phyloP scores from a whole-genome alignment of 1,284 basidiomycete genomes.

The Leccinum subrobustum region DNA sequence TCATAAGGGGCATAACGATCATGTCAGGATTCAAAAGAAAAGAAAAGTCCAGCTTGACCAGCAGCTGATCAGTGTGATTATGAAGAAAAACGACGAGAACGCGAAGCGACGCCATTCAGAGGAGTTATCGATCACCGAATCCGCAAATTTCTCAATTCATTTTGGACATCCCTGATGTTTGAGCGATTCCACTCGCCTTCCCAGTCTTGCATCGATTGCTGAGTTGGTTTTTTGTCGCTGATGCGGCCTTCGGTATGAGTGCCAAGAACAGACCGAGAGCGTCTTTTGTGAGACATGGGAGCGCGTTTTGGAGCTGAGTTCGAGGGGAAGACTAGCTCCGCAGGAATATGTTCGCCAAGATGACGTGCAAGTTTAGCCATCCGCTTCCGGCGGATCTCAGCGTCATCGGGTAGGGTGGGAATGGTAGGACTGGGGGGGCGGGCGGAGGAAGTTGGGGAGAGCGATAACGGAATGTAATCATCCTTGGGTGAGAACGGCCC shows the following conservation, averaged over 20 bases:
- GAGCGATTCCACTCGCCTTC: slow-evolving; percentile 35
- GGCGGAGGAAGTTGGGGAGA: slow-evolving; percentile 17
- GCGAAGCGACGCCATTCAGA: not conserved
- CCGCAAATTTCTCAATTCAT: slow-evolving; percentile 27
- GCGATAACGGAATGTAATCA: not conserved
- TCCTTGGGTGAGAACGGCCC: slow-evolving; percentile 14
- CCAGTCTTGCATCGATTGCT: slow-evolving; percentile 21
- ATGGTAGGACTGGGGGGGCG: slow-evolving; percentile 20
- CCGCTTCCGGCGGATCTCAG: slow-evolving; percentile 34
- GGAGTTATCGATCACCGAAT: slow-evolving; percentile 4
- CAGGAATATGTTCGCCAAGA: slow-evolving; percentile 43
- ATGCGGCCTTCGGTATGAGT: not conserved
- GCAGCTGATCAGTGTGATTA: slow-evolving; percentile 9
- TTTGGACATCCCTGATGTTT: slow-evolving; percentile 31
- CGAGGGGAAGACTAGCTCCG: slow-evolving; percentile 36
- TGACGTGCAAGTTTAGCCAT: slow-evolving; percentile 45
- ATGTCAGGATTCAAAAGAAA: not conserved
- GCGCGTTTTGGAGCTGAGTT: slow-evolving; percentile 11
- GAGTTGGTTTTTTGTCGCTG: not conserved
- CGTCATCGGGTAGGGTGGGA: slow-evolving; percentile 20
- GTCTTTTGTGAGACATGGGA: not conserved
- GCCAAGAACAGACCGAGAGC: slow-evolving; percentile 17
- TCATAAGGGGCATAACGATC: slow-evolving; percentile 4
- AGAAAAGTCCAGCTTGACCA: slow-evolving; percentile 7
- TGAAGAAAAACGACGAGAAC: not conserved